A percentile compares a stretch with the other conserved stretches of the same genome.
These are phyloP conservation scores for Castanea sativa DNA, from an alignment of 306 rosid genomes.

Conservation along the genomic window DNA sequence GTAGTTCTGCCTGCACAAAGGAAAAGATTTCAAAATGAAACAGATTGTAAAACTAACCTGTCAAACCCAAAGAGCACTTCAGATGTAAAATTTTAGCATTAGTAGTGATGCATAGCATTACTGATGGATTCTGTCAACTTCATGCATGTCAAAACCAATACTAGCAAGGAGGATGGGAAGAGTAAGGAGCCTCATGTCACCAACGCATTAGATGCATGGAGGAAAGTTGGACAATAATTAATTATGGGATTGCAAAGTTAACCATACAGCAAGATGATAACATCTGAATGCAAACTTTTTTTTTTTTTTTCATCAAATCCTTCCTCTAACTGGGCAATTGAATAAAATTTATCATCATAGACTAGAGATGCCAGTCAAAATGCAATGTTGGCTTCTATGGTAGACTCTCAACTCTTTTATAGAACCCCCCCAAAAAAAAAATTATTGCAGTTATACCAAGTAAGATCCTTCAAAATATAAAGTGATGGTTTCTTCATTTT, in stretches of 20 bases:
- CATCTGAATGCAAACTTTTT: background rate
- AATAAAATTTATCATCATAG: background rate
- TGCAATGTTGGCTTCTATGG: background rate
- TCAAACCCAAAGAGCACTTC: background rate
- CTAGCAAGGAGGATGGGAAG: background rate
- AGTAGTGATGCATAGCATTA: background rate
- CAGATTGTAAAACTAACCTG: background rate
- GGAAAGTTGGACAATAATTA: background rate
- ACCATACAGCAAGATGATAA: conserved; percentile 12
- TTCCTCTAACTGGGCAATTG: conserved; percentile 2
- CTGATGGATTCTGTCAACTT: background rate
- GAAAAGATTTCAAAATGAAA: conserved; percentile 8
- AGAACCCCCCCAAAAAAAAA: background rate
- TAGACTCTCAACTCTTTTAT: background rate
- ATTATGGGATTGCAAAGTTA: background rate
- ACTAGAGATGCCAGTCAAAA: background rate
- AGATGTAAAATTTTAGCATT: background rate
- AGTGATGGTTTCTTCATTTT: background rate
- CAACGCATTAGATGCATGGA: background rate
- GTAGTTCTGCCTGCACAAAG: conserved; percentile 82
- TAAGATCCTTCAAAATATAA: background rate
- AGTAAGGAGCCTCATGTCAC: conserved; percentile 1
- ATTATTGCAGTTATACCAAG: background rate
- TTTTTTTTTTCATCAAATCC: background rate
- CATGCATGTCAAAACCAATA: background rate